phyloP scores from a whole-genome alignment of 2,329 filamentous ascomycete species.

The Fusarium sp. region DNA sequence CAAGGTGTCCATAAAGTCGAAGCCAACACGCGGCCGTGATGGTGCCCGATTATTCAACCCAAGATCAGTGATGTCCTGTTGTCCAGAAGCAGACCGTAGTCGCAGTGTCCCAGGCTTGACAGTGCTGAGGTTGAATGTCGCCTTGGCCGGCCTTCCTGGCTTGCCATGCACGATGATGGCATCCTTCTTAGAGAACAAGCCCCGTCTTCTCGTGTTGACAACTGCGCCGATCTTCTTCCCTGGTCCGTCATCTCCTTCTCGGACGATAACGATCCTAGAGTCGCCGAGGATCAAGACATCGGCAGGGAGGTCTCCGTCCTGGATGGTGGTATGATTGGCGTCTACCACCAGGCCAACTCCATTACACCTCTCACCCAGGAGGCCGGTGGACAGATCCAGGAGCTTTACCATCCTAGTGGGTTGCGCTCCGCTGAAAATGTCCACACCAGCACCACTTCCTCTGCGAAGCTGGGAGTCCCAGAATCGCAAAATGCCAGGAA shows the following conservation, averaged over 20 bases:
- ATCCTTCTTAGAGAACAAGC: slow-evolving; percentile 52
- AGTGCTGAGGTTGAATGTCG: slow-evolving; percentile 61
- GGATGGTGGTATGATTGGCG: slow-evolving; percentile 38
- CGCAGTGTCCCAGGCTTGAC: slow-evolving; percentile 52
- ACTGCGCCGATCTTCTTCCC: slow-evolving; percentile 55
- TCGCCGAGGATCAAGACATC: slow-evolving; percentile 65
- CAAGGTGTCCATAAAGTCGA: slow-evolving; percentile 61
- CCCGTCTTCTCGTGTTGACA: slow-evolving; percentile 46
- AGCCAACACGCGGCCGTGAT: slow-evolving; percentile 49
- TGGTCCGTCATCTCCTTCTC: slow-evolving; percentile 59
- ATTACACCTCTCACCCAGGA: slow-evolving; percentile 65
- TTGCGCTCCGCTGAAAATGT: slow-evolving; percentile 63
- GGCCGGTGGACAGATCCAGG: slow-evolving; percentile 59
- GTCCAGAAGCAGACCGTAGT: slow-evolving; percentile 42
- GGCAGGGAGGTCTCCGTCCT: slow-evolving; percentile 56
- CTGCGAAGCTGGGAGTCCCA: slow-evolving; percentile 67
- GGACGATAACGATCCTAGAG: slow-evolving; percentile 62
- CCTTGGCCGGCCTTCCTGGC: slow-evolving; percentile 48
- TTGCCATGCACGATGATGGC: slow-evolving; percentile 65
- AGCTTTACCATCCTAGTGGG: slow-evolving; percentile 64
- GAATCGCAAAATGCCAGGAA: slow-evolving; percentile 63
- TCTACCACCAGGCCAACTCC: slow-evolving; percentile 58
- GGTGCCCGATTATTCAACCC: slow-evolving; percentile 37
- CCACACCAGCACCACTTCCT: slow-evolving; percentile 58
- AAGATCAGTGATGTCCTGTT: slow-evolving; percentile 34